Percentiles rank a stretch among this genome's conserved stretches.
Evolutionary conservation across 78 protist genomes (phyloP).

Genomic region (Cavenderia fasciculata): DNA sequence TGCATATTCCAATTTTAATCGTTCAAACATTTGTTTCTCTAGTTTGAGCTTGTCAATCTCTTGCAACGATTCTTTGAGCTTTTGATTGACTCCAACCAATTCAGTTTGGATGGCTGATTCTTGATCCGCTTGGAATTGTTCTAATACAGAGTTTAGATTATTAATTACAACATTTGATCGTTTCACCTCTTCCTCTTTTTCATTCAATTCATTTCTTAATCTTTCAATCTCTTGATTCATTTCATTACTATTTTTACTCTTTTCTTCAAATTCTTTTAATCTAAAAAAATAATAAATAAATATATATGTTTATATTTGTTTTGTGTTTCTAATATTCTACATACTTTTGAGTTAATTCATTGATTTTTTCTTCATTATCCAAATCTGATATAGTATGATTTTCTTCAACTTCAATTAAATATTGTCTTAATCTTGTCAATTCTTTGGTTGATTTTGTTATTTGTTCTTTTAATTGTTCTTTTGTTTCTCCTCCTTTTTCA

Average conservation of each 20-base stretch:
- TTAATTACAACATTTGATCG: not conserved
- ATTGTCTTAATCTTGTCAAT: constrained; percentile 51
- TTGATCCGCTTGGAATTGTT: constrained; percentile 75
- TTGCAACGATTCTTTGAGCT: not conserved
- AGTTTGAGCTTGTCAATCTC: not conserved
- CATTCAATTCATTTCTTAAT: constrained; percentile 2
- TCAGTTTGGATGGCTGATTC: constrained; percentile 40
- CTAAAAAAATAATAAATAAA: not conserved
- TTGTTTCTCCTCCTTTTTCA: not conserved
- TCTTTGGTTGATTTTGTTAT: constrained; percentile 46
- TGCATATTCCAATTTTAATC: not conserved
- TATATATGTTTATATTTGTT: not conserved
- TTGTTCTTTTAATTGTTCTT: constrained; percentile 31
- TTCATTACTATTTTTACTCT: not conserved
- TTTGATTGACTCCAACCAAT: constrained; percentile 5
- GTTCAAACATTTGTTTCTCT: not conserved
- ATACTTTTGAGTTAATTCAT: constrained; percentile 3
- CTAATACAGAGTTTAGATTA: constrained; percentile 29
- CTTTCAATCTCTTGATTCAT: not conserved
- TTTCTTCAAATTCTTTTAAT: constrained; percentile 27
- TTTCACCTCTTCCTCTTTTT: constrained; percentile 44
- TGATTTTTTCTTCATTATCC: constrained; percentile 55
- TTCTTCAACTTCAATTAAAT: constrained; percentile 56
- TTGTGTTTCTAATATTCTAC: too few relatives aligned
- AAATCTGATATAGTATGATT: constrained; percentile 56